Evolutionary conservation across 2,329 filamentous ascomycete species (phyloP).

Genomic region (Aulographum hederae): DNA sequence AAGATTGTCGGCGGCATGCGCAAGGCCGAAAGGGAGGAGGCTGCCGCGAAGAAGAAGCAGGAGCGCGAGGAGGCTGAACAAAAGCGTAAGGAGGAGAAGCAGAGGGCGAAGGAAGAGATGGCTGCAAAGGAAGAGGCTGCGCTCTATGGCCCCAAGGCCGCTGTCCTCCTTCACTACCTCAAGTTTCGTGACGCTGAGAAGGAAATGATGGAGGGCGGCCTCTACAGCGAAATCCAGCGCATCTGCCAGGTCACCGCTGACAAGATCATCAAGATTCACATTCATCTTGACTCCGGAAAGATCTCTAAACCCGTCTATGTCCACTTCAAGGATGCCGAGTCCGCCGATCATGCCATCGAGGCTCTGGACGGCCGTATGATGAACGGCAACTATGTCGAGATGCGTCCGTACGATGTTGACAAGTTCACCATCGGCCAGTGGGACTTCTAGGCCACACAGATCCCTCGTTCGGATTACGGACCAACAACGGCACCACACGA

Average conservation of each 20-base stretch:
- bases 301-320: constrained; percentile 57
- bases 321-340: constrained; percentile 74
- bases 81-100: constrained; percentile 25
- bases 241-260: constrained; percentile 85
- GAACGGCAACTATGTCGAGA: constrained; percentile 68
- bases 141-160: constrained; percentile 39
- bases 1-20: constrained; percentile 72
- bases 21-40: too few species aligned
- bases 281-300: constrained; percentile 40
- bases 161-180: constrained; percentile 71
- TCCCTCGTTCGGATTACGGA: too few species aligned
- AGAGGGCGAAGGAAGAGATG: constrained; percentile 39
- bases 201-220: constrained; percentile 49
- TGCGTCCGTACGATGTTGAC: constrained; percentile 64
- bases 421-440: constrained; percentile 58
- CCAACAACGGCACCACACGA: too few species aligned
- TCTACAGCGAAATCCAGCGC: constrained; percentile 91
- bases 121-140: constrained; percentile 17
- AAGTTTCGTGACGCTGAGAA: constrained; percentile 62
- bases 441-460: too few species aligned
- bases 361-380: constrained; percentile 76
- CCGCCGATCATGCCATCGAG: constrained; percentile 67
- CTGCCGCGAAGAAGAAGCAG: too few species aligned
- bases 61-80: constrained; percentile 17
- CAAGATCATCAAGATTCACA: constrained; percentile 59